Evolutionary conservation across 2,329 filamentous ascomycete genomes (phyloP), one percentile per base, ranked within the genome.

Genomic region (Fusarium duplospermum): DNA sequence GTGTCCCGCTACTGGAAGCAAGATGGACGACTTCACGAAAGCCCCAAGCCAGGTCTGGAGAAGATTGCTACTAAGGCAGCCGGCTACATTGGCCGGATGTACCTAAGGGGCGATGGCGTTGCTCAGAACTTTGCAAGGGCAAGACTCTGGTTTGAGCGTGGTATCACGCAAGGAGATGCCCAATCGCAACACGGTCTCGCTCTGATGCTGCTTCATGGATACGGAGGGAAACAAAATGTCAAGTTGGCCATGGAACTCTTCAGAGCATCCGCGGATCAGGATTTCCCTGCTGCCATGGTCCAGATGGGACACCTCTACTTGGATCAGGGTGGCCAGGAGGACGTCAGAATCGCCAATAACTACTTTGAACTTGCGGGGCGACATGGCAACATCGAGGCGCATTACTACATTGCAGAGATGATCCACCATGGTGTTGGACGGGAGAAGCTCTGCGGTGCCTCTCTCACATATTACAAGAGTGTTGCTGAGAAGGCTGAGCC

Each of bases 361-460:
- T 97, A 97, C 81, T 98, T 98, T 77, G 95, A 98, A 79, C 87
- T 96, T 57, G 95, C 95, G 6, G 93, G 93, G 45, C 88, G 94
- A 27, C 94, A 94, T 80, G 92, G 92, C 16, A 93, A 95, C 79
- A 93, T 98, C 71, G 95, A 98, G 82, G 93, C 95, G 0, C 94
- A 94, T 80, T 98, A 98, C 83, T 97, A 97, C 81, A 89, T 98
- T 5, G 95, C 94, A 2, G 95, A 98, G 83, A 91, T 98, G 86
- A 92, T 92, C 27, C 90, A 95, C 76, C 90, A 94, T 71, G 95
- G 94, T 0, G 89, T 97, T 33, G 94, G 94, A 6, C 89, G 93
- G 38, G 94, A 97, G 74, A 91, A 92, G 75, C 92, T 93, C 14
- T 98, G 95, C 78, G 88, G 87, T 9, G 88, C 94, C 67, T 94